Base-by-base conservation (phyloP, 345 rosid species). In the Moricandia arvensis region DNA sequence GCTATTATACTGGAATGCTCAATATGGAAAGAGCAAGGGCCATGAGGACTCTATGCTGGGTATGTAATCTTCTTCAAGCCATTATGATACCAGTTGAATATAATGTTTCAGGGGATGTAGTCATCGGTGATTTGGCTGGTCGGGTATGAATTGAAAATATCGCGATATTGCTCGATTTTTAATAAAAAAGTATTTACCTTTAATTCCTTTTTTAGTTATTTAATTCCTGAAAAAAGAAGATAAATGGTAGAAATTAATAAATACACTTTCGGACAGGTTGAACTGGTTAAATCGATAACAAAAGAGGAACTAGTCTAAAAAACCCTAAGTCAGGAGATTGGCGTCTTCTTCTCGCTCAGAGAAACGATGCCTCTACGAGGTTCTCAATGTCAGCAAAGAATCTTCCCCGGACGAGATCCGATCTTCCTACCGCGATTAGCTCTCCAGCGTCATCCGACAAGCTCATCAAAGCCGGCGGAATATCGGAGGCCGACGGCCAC, bases 371-470 rank as follows among this genome's bases (percentile, higher is more conserved):
- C 90, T 82, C 41, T 95, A 95, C 87, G 99, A 92, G 79, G 90
- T 92, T 4, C 85, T 92, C 66, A 93, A 88, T 34, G 63, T 90
- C 3, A 66, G 65, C 27, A 87, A 78, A 43, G 96, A 89, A 61
- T 84, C 90, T 35, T 49, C 85, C 1, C 66, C 91, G n/a, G 99
- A 90, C 15, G 97, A 92, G 79, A 92, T 92, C 64, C 89, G 96
- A 18, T 80, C 94, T 2, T 83, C 98, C 1, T 95, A 90, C 86
- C 87, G 79, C 89, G 87, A 75, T 85, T 88, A 5, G 99, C 99
- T 59, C 86, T 95, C 30, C 98, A 85, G 58, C 97, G 95, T 81
- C 98, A 95, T 73, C 99, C 4, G 99, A 95, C 78, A 95, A 95
- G 93, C 99, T 95, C 17, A 77, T 95, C 55, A 83, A 88, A 63